Conservation (phyloP, 208 protist genomes). For the Acanthamoeba royreba region DNA sequence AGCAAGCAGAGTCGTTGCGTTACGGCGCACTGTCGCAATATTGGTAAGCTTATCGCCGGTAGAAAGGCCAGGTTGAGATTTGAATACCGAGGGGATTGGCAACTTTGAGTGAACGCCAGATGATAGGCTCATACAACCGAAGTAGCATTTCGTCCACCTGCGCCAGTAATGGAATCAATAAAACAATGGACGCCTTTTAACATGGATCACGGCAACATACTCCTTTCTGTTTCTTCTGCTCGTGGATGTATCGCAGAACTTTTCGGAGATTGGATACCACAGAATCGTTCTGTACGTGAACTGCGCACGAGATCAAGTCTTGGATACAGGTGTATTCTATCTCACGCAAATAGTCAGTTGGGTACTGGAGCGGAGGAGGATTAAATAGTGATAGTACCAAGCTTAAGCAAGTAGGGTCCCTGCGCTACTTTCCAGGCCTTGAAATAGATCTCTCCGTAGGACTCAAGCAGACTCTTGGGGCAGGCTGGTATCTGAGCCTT, state of each 20-base stretch:
- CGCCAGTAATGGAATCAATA: background rate
- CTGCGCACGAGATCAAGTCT: slow-evolving; percentile 70
- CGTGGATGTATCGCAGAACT: slow-evolving; percentile 69
- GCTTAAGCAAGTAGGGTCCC: background rate
- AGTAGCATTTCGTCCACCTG: slow-evolving; percentile 77
- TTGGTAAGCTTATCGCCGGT: background rate
- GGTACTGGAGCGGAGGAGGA: too few species aligned
- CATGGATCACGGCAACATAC: background rate
- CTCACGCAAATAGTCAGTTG: too few species aligned
- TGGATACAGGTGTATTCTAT: slow-evolving; percentile 70
- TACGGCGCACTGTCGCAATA: slow-evolving; percentile 41
- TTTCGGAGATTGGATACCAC: background rate
- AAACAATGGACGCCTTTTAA: background rate
- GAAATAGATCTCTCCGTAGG: slow-evolving; percentile 74
- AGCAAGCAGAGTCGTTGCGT: slow-evolving; percentile 72
- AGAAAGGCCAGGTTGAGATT: background rate
- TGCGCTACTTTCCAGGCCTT: slow-evolving; percentile 59
- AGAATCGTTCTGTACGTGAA: slow-evolving; percentile 52
- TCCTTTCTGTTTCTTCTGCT: slow-evolving; percentile 65
- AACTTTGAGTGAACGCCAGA: slow-evolving; percentile 76
- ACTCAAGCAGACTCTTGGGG: background rate
- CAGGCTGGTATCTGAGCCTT: slow-evolving; percentile 63
- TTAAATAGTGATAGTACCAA: background rate
- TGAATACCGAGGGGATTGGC: slow-evolving; percentile 60
- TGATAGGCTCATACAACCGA: slow-evolving; percentile 79